Percentiles rank a stretch among this genome's conserved stretches.
phyloP scores from a whole-genome alignment of 2,329 filamentous ascomycete species.

The Pseudocercospora crystallina region DNA sequence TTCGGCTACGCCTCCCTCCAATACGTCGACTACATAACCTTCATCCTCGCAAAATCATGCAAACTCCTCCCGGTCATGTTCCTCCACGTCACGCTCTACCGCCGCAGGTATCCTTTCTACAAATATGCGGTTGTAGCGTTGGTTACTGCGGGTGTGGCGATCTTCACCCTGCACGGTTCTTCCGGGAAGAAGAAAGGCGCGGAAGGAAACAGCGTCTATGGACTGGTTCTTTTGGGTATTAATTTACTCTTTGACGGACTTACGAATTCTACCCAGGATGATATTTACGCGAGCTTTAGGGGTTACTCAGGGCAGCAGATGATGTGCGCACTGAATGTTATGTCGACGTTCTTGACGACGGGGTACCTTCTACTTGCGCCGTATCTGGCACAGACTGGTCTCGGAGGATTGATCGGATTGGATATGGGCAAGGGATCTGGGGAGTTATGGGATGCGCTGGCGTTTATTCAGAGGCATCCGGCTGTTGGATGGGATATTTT shows the following conservation, averaged over 20 bases:
- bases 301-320: slow-evolving; percentile 92
- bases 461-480: slow-evolving; percentile 78
- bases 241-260: slow-evolving; percentile 95
- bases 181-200: slow-evolving; percentile 40
- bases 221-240: slow-evolving; percentile 77
- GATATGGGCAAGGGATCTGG: slow-evolving; percentile 55
- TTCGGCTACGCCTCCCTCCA: slow-evolving; percentile 91
- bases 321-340: slow-evolving; percentile 97
- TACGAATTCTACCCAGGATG: slow-evolving; percentile 94
- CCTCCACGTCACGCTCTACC: slow-evolving; percentile 88
- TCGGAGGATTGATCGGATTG: slow-evolving; percentile 46
- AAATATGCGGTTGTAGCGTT: slow-evolving; percentile 93
- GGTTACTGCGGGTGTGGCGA: slow-evolving; percentile 87
- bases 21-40: slow-evolving; percentile 97
- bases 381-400: slow-evolving; percentile 65
- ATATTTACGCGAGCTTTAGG: slow-evolving; percentile 77
- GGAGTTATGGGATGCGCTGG: slow-evolving; percentile 76
- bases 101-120: slow-evolving; percentile 84
- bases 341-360: slow-evolving; percentile 75
- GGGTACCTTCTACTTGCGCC: slow-evolving; percentile 76
- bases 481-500: slow-evolving; percentile 83
- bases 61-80: slow-evolving; percentile 99
- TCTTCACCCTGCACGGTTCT: slow-evolving; percentile 82
- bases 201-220: slow-evolving; percentile 67
- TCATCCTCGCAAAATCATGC: slow-evolving; percentile 95